phyloP scores from a whole-genome alignment of 2,329 filamentous ascomycete species.

The Gnomoniopsis smithogilvyi region DNA sequence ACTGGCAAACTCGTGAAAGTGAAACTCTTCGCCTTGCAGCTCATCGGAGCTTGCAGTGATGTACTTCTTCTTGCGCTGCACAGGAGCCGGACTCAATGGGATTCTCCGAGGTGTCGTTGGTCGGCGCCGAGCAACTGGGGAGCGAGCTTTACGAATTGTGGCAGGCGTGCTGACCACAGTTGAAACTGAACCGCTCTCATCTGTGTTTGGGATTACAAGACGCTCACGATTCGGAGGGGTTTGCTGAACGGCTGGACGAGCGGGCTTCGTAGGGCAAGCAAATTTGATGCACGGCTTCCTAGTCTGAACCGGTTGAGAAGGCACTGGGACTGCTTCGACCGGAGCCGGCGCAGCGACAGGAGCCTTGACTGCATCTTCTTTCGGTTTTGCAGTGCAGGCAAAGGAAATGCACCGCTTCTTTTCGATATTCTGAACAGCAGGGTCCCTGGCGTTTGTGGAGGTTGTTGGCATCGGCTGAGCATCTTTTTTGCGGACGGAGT shows the following conservation, averaged over 20 bases:
- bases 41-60: constrained; percentile 49
- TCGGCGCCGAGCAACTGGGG: constrained; percentile 23
- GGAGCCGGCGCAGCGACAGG: constrained; percentile 28
- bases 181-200: constrained; percentile 14
- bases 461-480: constrained; percentile 23
- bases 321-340: not conserved
- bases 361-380: constrained; percentile 38
- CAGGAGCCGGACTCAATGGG: constrained; percentile 34
- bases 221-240: constrained; percentile 6
- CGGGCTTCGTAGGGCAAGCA: constrained; percentile 60
- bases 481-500: not conserved
- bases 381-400: constrained; percentile 70
- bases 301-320: constrained; percentile 23
- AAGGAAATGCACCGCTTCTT: constrained; percentile 92
- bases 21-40: constrained; percentile 52
- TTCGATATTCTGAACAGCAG: constrained; percentile 59
- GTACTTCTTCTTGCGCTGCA: constrained; percentile 41
- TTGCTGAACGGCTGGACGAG: constrained; percentile 25
- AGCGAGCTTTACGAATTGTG: constrained; percentile 27
- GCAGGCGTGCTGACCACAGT: constrained; percentile 18
- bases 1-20: constrained; percentile 90
- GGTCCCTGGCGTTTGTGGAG: constrained; percentile 40
- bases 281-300: constrained; percentile 71
- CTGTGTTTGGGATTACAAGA: constrained; percentile 1
- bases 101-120: constrained; percentile 32